Percentiles rank a stretch among this genome's conserved stretches.
phyloP scores from a whole-genome alignment of 495 filamentous ascomycete genomes.

The Hyaloscypha bicolor region DNA sequence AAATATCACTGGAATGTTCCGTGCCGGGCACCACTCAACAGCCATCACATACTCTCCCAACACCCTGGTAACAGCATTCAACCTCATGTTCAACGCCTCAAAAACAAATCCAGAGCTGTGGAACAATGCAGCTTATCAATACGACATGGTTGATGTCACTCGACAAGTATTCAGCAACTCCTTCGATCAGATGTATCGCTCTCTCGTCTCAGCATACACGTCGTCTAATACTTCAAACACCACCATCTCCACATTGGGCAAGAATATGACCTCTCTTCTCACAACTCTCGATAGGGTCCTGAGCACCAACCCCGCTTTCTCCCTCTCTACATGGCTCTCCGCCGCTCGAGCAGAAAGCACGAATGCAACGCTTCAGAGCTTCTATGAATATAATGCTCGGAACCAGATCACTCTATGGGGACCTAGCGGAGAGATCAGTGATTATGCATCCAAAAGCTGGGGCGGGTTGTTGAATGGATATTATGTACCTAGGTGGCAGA shows the following conservation, averaged over 20 bases:
- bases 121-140: conserved; percentile 47
- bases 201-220: conserved; percentile 43
- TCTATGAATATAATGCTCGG: conserved; percentile 53
- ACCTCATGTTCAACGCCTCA: conserved; percentile 43
- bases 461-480: conserved; percentile 50
- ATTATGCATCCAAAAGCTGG: conserved; percentile 56
- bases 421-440: conserved; percentile 49
- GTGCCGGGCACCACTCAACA: conserved; percentile 45
- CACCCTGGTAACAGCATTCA: conserved; percentile 44
- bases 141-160: conserved; percentile 55
- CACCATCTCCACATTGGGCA: conserved; percentile 32
- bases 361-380: conserved; percentile 36
- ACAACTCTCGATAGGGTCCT: conserved; percentile 47
- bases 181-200: conserved; percentile 44
- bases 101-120: conserved; percentile 38
- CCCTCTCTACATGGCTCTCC: conserved; percentile 46
- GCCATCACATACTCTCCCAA: conserved; percentile 47
- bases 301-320: conserved; percentile 47
- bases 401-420: conserved; percentile 60
- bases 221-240: conserved; percentile 22
- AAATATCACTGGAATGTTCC: conserved; percentile 39
- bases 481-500: conserved; percentile 51
- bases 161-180: conserved; percentile 52
- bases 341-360: conserved; percentile 41
- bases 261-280: conserved; percentile 40